Conservation (phyloP, 1,139 yeast species). For the Suhomyces wounanorum region DNA sequence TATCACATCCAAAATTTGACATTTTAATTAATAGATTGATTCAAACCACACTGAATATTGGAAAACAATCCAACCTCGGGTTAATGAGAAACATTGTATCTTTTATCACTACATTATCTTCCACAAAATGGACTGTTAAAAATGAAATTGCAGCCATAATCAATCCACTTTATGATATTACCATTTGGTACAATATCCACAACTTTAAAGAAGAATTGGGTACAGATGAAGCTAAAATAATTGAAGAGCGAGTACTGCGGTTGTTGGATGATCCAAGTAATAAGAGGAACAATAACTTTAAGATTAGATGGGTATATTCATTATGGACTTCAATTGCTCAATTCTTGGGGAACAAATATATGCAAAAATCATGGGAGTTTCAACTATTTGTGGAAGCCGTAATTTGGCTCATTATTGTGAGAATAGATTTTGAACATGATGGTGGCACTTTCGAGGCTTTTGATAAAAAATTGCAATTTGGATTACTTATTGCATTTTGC, state of each 20-base stretch:
- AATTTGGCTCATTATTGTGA: neutral
- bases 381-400: slow-evolving; percentile 8
- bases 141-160: slow-evolving; percentile 16
- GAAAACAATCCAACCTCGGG: slow-evolving; percentile 8
- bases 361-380: neutral
- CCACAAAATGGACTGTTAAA: neutral
- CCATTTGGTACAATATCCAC: slow-evolving; percentile 34
- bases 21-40: slow-evolving; percentile 13
- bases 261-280: neutral
- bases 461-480: slow-evolving; percentile 1
- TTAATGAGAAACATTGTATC: slow-evolving; percentile 5
- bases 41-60: slow-evolving; percentile 8
- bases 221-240: neutral
- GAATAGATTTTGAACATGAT: neutral
- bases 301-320: slow-evolving; percentile 7
- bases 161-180: slow-evolving; percentile 27
- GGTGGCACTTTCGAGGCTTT: neutral
- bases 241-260: neutral
- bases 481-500: neutral
- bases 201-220: slow-evolving; percentile 17
- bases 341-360: neutral
- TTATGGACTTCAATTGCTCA: slow-evolving; percentile 1
- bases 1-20: slow-evolving; percentile 10
- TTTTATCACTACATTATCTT: slow-evolving; percentile 5
- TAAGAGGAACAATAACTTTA: slow-evolving; percentile 2